Base-by-base conservation (phyloP, 805 yeast species). In the Monosporozyma unispora region DNA sequence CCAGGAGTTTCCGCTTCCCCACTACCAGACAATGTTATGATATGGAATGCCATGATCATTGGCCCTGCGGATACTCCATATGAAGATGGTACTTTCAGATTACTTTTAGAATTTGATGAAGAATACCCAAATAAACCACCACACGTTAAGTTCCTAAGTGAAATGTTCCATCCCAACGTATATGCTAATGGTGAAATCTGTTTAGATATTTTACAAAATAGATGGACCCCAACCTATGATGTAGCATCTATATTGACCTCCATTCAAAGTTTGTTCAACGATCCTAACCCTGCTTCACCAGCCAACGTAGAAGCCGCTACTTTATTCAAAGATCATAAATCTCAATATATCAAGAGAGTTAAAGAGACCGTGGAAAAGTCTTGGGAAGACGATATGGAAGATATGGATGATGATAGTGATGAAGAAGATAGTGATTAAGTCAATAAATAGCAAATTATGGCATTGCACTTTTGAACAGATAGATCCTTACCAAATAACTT, bases 181-280 rank as follows among this genome's bases (percentile, higher is more conserved):
- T 93, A 93, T 62, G 96, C 95, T 9, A 78, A 83, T 44, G 99
- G 99, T 23, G 98, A 93, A 62, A 79, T 93, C 54, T 93, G 99
- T 71, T 76, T 93, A 54, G 99, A 93, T 70, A 93, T 93, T 57
- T 73, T 93, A 57, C 99, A 93, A 66, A 93, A 91, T 71, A 77
- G 98, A 64, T 93, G 99, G 99, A 85, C 96, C 23, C 99, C 99
- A 11, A 93, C 99, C 0, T 93, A 91, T 64, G 99, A 93, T 63
- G 99, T 93, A 37, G 89, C 96, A 10, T 88, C 96, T 11, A 91
- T 93, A 50, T 74, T 93, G 58, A 93, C 99, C 1, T 87, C 96
- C 25, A 82, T 93, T 51, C 99, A 93, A 66, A 82, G 90, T 50
- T 75, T 93, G 54, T 74, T 93, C 58, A 93, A 93, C 68, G 99